Evolutionary conservation across 768 basidiomycete genomes (phyloP), one percentile per base, ranked within the genome.

Genomic region (Boletus subparvulus): DNA sequence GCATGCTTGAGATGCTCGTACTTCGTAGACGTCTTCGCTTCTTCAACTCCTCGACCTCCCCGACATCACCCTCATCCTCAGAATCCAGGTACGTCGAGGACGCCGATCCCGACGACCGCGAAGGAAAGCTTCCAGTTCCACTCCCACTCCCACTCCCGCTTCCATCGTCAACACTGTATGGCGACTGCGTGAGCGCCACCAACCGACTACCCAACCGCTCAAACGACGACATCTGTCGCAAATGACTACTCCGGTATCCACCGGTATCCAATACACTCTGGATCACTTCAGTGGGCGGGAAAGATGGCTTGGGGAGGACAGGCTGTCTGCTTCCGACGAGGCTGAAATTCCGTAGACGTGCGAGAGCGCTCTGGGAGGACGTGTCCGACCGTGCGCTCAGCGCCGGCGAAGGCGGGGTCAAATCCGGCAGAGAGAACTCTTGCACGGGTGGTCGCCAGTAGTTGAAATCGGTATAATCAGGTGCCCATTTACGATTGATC

Each of bases 391-490:
- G 85, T 3, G 96, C 97, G 54, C 93, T 95, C 36, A 99, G 80
- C 0, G 96, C 89, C 0, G 97, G 97, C 1, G 95, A 98, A 4
- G 92, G 92, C 7, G 95, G 95, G 0, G 83, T 76, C 8, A 92
- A 70, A 67, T 92, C 89, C 0, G 95, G 95, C 4, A 94, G 78
- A 5, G 86, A 75, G 55, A 88, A 87, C 1, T 92, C 89, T 49
- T 83, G 84, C 13, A 98, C 76, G 0, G 92, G 87, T 0, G 82
- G 62, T 61, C 93, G 88, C 97, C 97, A 99, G 68, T 84, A 99
- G 67, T 96, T 98, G 80, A 97, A 94, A 71, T 98, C 96, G 2
- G 95, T 97, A 70, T 83, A 99, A 69, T 95, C 94, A 2, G 91
- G 85, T 13, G 87, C 82, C 83, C 87, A 88, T 69, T 92, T 92